Percentiles rank a stretch among this genome's conserved stretches.
phyloP scores from a whole-genome alignment of 768 basidiomycete species.

The Mycena indigotica region DNA sequence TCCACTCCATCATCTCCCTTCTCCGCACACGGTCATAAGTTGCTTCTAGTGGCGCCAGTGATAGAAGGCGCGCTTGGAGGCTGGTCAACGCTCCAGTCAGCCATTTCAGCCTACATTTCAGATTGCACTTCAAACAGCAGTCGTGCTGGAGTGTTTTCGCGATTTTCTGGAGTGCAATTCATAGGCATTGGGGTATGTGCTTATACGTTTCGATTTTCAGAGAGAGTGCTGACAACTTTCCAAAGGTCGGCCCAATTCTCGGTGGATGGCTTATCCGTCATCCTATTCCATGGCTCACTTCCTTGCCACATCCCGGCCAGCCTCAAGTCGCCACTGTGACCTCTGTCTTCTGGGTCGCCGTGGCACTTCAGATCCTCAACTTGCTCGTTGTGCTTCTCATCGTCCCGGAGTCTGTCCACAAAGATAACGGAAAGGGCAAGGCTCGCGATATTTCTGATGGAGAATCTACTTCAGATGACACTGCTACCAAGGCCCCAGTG shows the following conservation, averaged over 20 bases:
- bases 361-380: constrained; percentile 46
- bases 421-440: constrained; percentile 35
- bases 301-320: constrained; percentile 16
- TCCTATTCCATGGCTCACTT: constrained; percentile 30
- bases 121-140: constrained; percentile 85
- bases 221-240: neutral
- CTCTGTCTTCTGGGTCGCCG: constrained; percentile 52
- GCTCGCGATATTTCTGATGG: constrained; percentile 7
- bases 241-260: constrained; percentile 65
- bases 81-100: constrained; percentile 74
- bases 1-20: constrained; percentile 69
- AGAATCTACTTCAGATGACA: neutral
- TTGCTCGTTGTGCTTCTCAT: constrained; percentile 69
- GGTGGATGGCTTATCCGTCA: constrained; percentile 57
- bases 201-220: too few species aligned
- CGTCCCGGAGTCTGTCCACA: constrained; percentile 62
- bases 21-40: constrained; percentile 70
- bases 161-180: constrained; percentile 78
- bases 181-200: constrained; percentile 60
- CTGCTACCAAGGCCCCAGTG: neutral
- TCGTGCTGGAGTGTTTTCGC: constrained; percentile 68
- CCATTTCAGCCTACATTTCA: constrained; percentile 80
- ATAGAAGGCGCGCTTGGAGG: constrained; percentile 86
- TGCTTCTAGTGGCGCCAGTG: constrained; percentile 80
- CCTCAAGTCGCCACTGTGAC: constrained; percentile 38